Evolutionary conservation across 768 basidiomycete species (phyloP).

Genomic region (Leccinum broughii): DNA sequence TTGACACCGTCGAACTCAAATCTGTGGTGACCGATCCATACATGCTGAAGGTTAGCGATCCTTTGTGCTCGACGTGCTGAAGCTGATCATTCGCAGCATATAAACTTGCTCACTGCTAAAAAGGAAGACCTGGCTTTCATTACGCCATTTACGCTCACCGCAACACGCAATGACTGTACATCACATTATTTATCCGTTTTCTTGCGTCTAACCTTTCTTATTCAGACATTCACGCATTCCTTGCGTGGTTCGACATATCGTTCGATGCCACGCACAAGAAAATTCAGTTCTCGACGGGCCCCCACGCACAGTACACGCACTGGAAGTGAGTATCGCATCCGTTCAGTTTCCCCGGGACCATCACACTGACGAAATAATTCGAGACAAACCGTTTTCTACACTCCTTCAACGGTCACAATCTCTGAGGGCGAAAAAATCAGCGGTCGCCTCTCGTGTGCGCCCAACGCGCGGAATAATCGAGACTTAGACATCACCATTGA

Average conservation of each 20-base stretch:
- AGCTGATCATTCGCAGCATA: constrained; percentile 53
- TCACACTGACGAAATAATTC: constrained; percentile 3
- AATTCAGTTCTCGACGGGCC: constrained; percentile 94
- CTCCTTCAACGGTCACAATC: constrained; percentile 72
- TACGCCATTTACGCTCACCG: constrained; percentile 73
- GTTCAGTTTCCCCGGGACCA: neutral
- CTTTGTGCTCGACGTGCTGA: neutral
- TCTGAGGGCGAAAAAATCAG: constrained; percentile 68
- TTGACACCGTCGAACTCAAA: constrained; percentile 98
- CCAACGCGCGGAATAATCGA: constrained; percentile 90
- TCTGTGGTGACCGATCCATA: constrained; percentile 93
- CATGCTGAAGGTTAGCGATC: constrained; percentile 70
- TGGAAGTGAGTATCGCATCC: constrained; percentile 73
- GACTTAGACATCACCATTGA: constrained; percentile 89
- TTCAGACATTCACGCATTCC: constrained; percentile 93
- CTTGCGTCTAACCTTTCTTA: constrained; percentile 4
- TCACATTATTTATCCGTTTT: constrained; percentile 11
- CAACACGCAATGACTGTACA: constrained; percentile 91
- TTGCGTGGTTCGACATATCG: constrained; percentile 97
- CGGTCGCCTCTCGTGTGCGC: constrained; percentile 76
- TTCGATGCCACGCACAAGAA: constrained; percentile 97
- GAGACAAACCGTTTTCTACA: constrained; percentile 98
- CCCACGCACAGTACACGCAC: constrained; percentile 94
- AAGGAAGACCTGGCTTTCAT: constrained; percentile 94
- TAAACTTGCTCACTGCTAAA: constrained; percentile 86